These are phyloP conservation scores for Flaveria floridana DNA, from an alignment of 140 eudicot species.

Conservation along the genomic window DNA sequence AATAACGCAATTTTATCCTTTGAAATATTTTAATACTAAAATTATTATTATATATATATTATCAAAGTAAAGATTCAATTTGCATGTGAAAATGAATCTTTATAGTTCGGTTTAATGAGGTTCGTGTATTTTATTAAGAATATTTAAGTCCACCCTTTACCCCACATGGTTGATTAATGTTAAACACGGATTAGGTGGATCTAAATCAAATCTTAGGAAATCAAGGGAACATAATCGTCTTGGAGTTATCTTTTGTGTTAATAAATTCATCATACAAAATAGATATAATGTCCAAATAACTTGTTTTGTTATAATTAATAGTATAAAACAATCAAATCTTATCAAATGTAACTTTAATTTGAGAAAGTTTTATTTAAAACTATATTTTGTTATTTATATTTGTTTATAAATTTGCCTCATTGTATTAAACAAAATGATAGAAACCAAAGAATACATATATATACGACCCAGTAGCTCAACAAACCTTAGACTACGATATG, in stretches of 20 bases:
- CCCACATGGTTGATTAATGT: conserved; percentile 44
- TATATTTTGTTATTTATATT: too few relatives aligned
- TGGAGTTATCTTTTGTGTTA: neutral
- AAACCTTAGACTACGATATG: neutral
- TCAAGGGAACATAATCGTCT: conserved; percentile 20
- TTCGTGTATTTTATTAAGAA: neutral
- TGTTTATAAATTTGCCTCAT: too few relatives aligned
- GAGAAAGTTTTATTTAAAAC: too few relatives aligned
- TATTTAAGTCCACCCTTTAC: conserved; percentile 20
- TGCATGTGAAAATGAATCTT: conserved; percentile 35
- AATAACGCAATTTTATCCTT: neutral
- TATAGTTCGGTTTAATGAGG: conserved; percentile 3
- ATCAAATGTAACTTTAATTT: too few relatives aligned
- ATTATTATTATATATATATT: neutral
- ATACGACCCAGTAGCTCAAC: neutral
- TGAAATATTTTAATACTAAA: neutral
- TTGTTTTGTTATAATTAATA: neutral
- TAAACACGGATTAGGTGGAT: conserved; percentile 27
- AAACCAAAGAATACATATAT: neutral
- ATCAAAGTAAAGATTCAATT: conserved; percentile 11
- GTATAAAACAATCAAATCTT: neutral
- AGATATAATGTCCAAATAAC: too few relatives aligned
- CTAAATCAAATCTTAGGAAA: conserved; percentile 29
- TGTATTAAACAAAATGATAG: neutral
- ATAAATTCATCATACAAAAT: neutral